Evolutionary conservation across 2,329 filamentous ascomycete species (phyloP).

Genomic region (Pseudocercospora fuligena): DNA sequence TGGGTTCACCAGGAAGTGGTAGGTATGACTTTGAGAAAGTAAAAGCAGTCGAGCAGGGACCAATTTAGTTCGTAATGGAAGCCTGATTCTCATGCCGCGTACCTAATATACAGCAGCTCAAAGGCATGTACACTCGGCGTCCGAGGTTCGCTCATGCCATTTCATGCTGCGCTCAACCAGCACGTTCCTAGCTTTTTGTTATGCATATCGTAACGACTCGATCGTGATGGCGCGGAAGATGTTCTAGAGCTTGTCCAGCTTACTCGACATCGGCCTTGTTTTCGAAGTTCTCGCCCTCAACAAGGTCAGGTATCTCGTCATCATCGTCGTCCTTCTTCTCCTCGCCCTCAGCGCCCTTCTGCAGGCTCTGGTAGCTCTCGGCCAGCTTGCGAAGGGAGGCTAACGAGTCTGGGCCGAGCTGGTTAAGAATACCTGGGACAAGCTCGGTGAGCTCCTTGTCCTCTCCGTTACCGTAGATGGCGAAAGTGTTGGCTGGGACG

Average conservation of each 20-base stretch:
- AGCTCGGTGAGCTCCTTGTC: slow-evolving; percentile 99
- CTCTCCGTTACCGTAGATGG: slow-evolving; percentile 98
- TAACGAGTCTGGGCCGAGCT: slow-evolving; percentile 96
- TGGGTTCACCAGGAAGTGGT: not conserved
- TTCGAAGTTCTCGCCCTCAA: slow-evolving; percentile 98
- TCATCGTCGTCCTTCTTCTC: slow-evolving; percentile 73
- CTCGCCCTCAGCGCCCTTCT: slow-evolving; percentile 86
- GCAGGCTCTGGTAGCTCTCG: slow-evolving; percentile 99
- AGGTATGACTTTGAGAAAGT: not conserved
- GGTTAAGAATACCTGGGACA: slow-evolving; percentile 98
- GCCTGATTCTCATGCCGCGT: slow-evolving; percentile 24
- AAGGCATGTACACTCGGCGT: slow-evolving; percentile 27
- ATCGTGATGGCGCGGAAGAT: slow-evolving; percentile 1
- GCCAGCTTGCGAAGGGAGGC: slow-evolving; percentile 97
- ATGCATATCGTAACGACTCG: slow-evolving; percentile 11
- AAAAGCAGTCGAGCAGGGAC: not conserved
- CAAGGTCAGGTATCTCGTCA: slow-evolving; percentile 92
- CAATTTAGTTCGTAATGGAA: slow-evolving; percentile 10
- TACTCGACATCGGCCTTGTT: slow-evolving; percentile 81
- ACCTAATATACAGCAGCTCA: slow-evolving; percentile 31
- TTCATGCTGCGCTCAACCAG: slow-evolving; percentile 5
- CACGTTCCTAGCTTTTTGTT: slow-evolving; percentile 5
- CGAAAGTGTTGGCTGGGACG: slow-evolving; percentile 97
- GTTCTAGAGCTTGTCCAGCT: slow-evolving; percentile 7
- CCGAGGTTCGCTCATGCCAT: slow-evolving; percentile 6